phyloP scores from a whole-genome alignment of 1,284 basidiomycete genomes.

The Ceratobasidium sp. region DNA sequence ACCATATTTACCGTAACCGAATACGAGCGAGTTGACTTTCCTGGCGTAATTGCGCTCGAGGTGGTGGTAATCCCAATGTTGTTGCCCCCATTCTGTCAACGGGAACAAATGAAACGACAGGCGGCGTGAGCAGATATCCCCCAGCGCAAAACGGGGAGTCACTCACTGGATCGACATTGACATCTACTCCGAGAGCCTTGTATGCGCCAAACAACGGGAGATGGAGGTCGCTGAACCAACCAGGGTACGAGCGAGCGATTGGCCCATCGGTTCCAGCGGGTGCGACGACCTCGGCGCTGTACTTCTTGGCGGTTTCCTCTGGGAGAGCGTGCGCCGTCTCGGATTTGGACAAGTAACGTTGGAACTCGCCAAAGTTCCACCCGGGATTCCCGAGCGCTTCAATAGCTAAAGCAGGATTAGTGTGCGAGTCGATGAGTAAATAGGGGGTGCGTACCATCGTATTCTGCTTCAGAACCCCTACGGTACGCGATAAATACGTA shows the following conservation, averaged over 20 bases:
- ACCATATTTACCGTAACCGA: conserved; percentile 8
- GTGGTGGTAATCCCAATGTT: conserved; percentile 20
- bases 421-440: neutral
- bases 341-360: conserved; percentile 29
- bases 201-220: conserved; percentile 28
- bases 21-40: conserved; percentile 30
- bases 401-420: conserved; percentile 17
- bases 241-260: conserved; percentile 24
- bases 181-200: conserved; percentile 29
- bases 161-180: conserved; percentile 32
- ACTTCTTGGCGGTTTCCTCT: conserved; percentile 14
- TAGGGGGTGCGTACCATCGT: conserved; percentile 11
- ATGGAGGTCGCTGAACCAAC: conserved; percentile 32
- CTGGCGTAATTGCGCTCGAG: conserved; percentile 24
- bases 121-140: neutral
- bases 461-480: conserved; percentile 34
- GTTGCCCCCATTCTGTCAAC: conserved; percentile 20
- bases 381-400: conserved; percentile 36
- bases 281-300: conserved; percentile 17
- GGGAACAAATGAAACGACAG: neutral
- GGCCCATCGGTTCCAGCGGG: conserved; percentile 25
- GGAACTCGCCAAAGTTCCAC: conserved; percentile 34
- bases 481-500: neutral
- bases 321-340: conserved; percentile 25
- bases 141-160: neutral